phyloP scores from a whole-genome alignment of 768 basidiomycete species.

The Glaciozyma antarctica region DNA sequence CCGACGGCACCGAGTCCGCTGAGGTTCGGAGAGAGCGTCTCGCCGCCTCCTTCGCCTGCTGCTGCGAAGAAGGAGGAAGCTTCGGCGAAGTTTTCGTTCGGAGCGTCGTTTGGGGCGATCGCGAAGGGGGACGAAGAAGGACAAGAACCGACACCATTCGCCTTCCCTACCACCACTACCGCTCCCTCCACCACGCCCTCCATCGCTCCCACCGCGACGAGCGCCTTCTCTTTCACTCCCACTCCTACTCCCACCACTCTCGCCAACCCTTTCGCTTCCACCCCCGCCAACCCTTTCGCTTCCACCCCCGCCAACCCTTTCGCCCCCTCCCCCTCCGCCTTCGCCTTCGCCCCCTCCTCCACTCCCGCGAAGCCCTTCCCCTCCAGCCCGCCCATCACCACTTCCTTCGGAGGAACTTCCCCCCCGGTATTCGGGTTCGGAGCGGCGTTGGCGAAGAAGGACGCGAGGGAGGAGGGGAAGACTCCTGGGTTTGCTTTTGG shows the following conservation, averaged over 20 bases:
- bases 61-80: not conserved
- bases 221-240: too few species aligned
- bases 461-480: not conserved
- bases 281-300: not conserved
- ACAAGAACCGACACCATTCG: slow-evolving; percentile 23
- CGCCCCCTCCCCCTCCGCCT: not conserved
- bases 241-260: too few species aligned
- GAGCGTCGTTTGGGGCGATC: slow-evolving; percentile 35
- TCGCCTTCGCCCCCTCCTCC: not conserved
- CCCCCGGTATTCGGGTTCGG: slow-evolving; percentile 27
- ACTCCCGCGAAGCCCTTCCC: slow-evolving; percentile 7
- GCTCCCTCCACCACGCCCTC: not conserved
- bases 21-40: slow-evolving; percentile 25
- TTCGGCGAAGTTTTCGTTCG: slow-evolving; percentile 20
- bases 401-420: slow-evolving; percentile 20
- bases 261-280: not conserved
- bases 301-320: not conserved
- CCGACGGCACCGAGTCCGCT: slow-evolving; percentile 25
- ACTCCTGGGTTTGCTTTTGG: not conserved
- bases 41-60: slow-evolving; percentile 13
- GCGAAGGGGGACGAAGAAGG: slow-evolving; percentile 36
- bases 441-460: slow-evolving; percentile 19
- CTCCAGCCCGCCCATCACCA: slow-evolving; percentile 23
- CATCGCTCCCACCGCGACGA: not conserved
- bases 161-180: not conserved